Conservation (phyloP, 1,284 basidiomycete genomes). For the Rhodofomes roseus region DNA sequence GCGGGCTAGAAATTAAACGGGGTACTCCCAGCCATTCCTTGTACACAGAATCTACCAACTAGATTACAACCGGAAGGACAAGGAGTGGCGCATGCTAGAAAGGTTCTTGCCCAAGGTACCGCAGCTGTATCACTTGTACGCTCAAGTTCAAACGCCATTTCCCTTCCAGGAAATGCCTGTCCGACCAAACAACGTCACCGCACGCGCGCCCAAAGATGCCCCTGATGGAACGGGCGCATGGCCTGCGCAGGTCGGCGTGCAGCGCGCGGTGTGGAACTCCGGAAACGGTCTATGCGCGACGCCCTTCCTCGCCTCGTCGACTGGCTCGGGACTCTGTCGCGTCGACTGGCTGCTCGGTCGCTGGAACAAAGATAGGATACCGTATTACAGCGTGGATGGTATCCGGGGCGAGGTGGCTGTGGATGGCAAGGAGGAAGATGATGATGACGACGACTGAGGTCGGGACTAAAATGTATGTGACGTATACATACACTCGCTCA, state of each 20-base stretch:
- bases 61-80: constrained; percentile 73
- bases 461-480: no score
- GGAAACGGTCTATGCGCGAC: constrained; percentile 65
- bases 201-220: constrained; percentile 29
- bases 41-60: constrained; percentile 81
- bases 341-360: constrained; percentile 74
- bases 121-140: constrained; percentile 3
- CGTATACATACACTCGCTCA: no score
- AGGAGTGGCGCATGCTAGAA: constrained; percentile 82
- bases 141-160: background rate
- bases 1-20: background rate
- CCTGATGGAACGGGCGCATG: constrained; percentile 60
- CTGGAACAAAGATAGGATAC: constrained; percentile 58
- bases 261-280: constrained; percentile 78
- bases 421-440: background rate
- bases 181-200: constrained; percentile 33
- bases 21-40: constrained; percentile 59
- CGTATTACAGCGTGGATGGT: constrained; percentile 51
- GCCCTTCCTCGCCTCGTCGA: constrained; percentile 72
- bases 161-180: constrained; percentile 53
- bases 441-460: background rate
- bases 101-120: constrained; percentile 71
- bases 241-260: constrained; percentile 71
- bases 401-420: constrained; percentile 34
- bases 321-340: constrained; percentile 80